Percentiles rank a stretch among this genome's conserved stretches.
phyloP scores from a whole-genome alignment of 768 basidiomycete genomes.

The Chiua virens region DNA sequence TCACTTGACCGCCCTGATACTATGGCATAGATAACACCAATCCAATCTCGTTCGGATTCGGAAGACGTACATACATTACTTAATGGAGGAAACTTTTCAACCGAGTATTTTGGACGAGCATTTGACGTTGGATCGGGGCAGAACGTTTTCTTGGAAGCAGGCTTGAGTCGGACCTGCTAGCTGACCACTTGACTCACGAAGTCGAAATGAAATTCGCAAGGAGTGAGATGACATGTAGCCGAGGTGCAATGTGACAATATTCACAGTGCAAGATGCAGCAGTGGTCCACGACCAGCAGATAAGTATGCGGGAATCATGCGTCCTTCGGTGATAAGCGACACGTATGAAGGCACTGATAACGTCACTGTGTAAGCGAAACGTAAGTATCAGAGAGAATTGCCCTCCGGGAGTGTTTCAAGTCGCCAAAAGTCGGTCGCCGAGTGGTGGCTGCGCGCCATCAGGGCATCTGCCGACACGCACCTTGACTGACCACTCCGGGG shows the following conservation, averaged over 20 bases:
- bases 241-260: neutral
- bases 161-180: too few relatives aligned
- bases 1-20: too few relatives aligned
- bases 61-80: too few relatives aligned
- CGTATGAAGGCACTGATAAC: slow-evolving; percentile 7
- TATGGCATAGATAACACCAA: too few relatives aligned
- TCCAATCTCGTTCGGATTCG: too few relatives aligned
- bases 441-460: neutral
- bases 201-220: too few relatives aligned
- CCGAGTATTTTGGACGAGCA: too few relatives aligned
- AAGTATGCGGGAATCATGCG: neutral
- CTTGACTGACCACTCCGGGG: neutral
- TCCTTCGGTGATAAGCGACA: neutral
- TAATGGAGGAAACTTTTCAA: too few relatives aligned
- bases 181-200: too few relatives aligned
- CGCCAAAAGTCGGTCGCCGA: neutral
- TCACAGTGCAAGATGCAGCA: neutral
- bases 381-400: slow-evolving; percentile 5
- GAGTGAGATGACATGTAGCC: too few relatives aligned
- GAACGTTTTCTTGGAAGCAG: too few relatives aligned
- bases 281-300: neutral
- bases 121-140: too few relatives aligned
- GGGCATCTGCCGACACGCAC: slow-evolving; percentile 1
- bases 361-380: slow-evolving; percentile 16
- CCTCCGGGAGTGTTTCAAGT: slow-evolving; percentile 11